Conservation (phyloP, 176 grass and related monocot species). For the Oryza meridionalis region DNA sequence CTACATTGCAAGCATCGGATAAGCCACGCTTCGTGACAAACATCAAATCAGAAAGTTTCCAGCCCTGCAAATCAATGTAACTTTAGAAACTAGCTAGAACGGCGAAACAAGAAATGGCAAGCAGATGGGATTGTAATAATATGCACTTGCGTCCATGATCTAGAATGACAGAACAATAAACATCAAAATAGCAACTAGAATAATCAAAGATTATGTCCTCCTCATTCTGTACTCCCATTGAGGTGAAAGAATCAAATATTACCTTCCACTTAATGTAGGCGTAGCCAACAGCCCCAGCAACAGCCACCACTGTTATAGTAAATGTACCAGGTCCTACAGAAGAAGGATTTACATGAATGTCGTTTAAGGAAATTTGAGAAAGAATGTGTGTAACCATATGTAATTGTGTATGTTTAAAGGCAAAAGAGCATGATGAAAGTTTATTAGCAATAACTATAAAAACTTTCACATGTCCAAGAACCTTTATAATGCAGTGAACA, state of each 20-base stretch:
- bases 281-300: conserved; percentile 72
- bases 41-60: conserved; percentile 86
- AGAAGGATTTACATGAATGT: neutral
- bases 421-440: neutral
- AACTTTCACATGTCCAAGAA: neutral
- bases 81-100: conserved; percentile 11
- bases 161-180: neutral
- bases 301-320: conserved; percentile 48
- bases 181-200: neutral
- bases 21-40: conserved; percentile 82
- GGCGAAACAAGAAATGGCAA: neutral
- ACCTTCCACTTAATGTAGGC: conserved; percentile 85
- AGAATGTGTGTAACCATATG: neutral
- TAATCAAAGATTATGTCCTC: neutral
- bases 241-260: conserved; percentile 1
- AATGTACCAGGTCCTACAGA: conserved; percentile 34
- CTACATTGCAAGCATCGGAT: conserved; percentile 67
- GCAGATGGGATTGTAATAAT: neutral
- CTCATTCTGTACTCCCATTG: neutral
- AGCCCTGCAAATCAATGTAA: conserved; percentile 54
- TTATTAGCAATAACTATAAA: neutral
- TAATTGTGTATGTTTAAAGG: neutral
- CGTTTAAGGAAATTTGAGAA: conserved; percentile 4
- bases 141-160: neutral
- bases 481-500: neutral